Evolutionary conservation across 108 stramenopile genomes (phyloP).

Genomic region (Mayamaea pseudoterrestris): DNA sequence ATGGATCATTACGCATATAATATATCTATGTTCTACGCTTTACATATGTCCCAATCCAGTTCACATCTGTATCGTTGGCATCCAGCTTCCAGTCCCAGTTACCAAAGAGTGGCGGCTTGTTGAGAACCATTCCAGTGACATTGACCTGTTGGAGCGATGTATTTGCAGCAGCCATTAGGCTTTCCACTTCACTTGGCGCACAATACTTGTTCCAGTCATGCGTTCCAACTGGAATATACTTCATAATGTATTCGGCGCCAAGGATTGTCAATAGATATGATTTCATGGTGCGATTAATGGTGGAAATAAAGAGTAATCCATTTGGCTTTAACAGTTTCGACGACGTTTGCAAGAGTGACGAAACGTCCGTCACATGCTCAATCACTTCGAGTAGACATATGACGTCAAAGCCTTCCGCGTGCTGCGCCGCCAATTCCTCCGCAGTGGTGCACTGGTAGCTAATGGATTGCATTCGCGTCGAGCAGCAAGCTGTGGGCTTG

Average conservation of each 20-base stretch:
- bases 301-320: slow-evolving; percentile 82
- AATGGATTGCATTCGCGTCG: slow-evolving; percentile 23
- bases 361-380: slow-evolving; percentile 78
- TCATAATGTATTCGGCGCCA: slow-evolving; percentile 83
- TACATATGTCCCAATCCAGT: slow-evolving; percentile 76
- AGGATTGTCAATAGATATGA: slow-evolving; percentile 74
- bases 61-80: slow-evolving; percentile 49
- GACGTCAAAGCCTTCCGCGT: slow-evolving; percentile 46
- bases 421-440: slow-evolving; percentile 46
- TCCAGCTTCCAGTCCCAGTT: slow-evolving; percentile 65
- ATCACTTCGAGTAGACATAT: slow-evolving; percentile 87
- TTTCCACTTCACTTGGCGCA: slow-evolving; percentile 52
- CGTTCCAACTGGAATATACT: slow-evolving; percentile 83
- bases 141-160: slow-evolving; percentile 24
- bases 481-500: slow-evolving; percentile 34
- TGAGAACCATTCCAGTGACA: slow-evolving; percentile 13
- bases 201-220: slow-evolving; percentile 84
- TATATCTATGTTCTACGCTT: not conserved
- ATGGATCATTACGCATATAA: not conserved
- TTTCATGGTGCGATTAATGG: slow-evolving; percentile 83
- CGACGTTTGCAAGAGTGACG: slow-evolving; percentile 45
- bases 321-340: slow-evolving; percentile 53
- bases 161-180: slow-evolving; percentile 6
- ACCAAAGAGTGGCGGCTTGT: slow-evolving; percentile 16
- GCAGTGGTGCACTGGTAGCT: slow-evolving; percentile 47